Percentiles rank a stretch among this genome's conserved stretches.
phyloP scores from a whole-genome alignment of 2,329 filamentous ascomycete genomes.

The Berkeleyomyces rouxiae region DNA sequence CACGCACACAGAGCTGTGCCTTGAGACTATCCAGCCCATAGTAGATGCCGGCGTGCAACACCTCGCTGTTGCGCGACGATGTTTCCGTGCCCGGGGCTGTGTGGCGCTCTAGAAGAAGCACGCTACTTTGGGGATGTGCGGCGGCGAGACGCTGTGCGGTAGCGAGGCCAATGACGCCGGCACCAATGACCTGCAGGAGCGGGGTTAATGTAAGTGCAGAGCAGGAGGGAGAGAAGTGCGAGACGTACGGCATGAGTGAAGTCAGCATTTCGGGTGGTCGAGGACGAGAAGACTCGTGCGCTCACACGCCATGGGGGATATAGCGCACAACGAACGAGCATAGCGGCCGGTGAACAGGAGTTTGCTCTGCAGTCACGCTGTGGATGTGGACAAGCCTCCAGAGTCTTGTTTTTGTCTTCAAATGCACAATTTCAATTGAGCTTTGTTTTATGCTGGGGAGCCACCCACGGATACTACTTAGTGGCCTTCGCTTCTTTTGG shows the following conservation, averaged over 20 bases:
- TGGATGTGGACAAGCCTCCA: too few relatives aligned
- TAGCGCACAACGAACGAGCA: background rate
- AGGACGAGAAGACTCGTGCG: constrained; percentile 22
- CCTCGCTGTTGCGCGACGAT: constrained; percentile 80
- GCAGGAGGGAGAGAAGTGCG: background rate
- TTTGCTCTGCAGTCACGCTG: too few relatives aligned
- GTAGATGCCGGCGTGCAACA: constrained; percentile 91
- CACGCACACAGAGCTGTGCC: constrained; percentile 63
- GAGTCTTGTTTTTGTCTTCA: too few relatives aligned
- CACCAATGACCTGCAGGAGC: constrained; percentile 34
- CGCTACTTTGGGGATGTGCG: constrained; percentile 38
- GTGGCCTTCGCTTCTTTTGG: too few relatives aligned
- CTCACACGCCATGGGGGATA: background rate
- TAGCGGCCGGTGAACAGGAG: background rate
- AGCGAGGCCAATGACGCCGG: constrained; percentile 60
- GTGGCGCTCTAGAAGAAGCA: constrained; percentile 70
- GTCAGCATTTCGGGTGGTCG: constrained; percentile 22
- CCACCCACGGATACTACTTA: too few relatives aligned
- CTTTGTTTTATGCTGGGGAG: background rate
- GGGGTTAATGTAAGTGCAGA: background rate
- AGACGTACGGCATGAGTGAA: constrained; percentile 31
- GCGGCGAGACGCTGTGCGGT: constrained; percentile 58
- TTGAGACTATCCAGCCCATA: constrained; percentile 66
- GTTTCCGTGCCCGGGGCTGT: constrained; percentile 58
- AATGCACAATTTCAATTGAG: too few relatives aligned